Evolutionary conservation across 31 red algal species (phyloP).

Genomic region (Asparagopsis taxiformis): DNA sequence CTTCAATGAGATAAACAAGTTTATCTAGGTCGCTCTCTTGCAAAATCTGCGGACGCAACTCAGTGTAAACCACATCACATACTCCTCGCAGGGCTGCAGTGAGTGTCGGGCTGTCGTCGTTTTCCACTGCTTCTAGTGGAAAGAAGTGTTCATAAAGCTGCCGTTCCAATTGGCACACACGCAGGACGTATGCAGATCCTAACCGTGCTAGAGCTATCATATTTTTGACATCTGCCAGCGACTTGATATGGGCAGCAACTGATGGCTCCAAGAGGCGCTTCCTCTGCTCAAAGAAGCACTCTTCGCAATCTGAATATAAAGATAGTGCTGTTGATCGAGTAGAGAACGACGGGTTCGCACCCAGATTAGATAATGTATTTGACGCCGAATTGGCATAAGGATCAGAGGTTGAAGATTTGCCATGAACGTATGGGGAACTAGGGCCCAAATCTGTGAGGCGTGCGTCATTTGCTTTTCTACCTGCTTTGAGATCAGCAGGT

Average conservation of each 20-base stretch:
- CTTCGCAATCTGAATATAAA: conserved; percentile 73
- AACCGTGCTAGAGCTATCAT: conserved; percentile 64
- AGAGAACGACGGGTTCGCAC: conserved; percentile 38
- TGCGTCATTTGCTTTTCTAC: too few species aligned
- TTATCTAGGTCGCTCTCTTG: conserved; percentile 76
- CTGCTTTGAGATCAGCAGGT: too few species aligned
- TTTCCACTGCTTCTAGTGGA: conserved; percentile 21
- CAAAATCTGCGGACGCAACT: conserved; percentile 71
- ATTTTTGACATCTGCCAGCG: conserved; percentile 46
- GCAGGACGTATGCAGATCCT: conserved; percentile 59
- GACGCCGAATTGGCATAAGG: conserved; percentile 24
- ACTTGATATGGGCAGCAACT: conserved; percentile 54
- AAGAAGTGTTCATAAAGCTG: conserved; percentile 85
- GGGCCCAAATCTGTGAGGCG: too few species aligned
- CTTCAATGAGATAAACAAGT: conserved; percentile 80
- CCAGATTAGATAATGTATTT: conserved; percentile 6
- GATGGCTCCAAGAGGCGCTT: conserved; percentile 65
- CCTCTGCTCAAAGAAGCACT: conserved; percentile 72
- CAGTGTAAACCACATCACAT: conserved; percentile 63
- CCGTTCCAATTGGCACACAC: conserved; percentile 69
- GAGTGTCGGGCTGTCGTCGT: conserved; percentile 11
- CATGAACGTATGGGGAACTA: conserved; percentile 1
- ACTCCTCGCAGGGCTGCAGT: conserved; percentile 29
- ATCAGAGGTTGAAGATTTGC: conserved; percentile 13
- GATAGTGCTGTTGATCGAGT: conserved; percentile 40